Evolutionary conservation across 768 basidiomycete species (phyloP), one percentile per base, ranked within the genome.

Genomic region (Calocera cornea): DNA sequence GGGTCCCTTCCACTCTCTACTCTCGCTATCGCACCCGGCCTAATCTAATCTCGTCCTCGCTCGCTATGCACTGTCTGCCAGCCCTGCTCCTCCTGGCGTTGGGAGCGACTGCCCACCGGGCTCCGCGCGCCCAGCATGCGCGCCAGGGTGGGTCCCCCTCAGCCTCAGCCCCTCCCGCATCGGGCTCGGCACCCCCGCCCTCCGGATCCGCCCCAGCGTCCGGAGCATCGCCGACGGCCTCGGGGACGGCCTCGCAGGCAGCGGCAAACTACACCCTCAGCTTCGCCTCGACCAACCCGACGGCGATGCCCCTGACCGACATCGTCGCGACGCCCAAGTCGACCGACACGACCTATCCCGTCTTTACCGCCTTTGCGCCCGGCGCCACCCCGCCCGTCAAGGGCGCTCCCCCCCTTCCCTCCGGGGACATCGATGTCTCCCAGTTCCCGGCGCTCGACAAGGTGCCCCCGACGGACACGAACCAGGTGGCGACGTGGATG

Each of bases 401-500:
- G 1, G 78, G 79, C 68, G 88, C 87, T 1, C 87, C 87, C 14
- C 75, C 80, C 22, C 76, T 80, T 5, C 79, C 79, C 24, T 66
- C 72, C 5, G 54, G 16, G 64, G 14, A 14, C 50, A 64, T 88
- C 41, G 72, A 73, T 33, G 82, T 85, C 1, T 70, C 83, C 17
- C 82, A 83, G 68, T 92, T 88, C 73, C 90, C 90, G 1, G 41
- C 82, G 0, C 77, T 89, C 19, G 90, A 91, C 76, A 76, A 73
- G 34, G 72, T 78, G 1, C 88, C 89, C 34, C 82, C 86, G 3
- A 80, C 78, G 2, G 83, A 87, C 76, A 84, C 84, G 3, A 78
- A 83, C 24, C 76, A 86, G 69, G 88, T 90, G 10, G 77, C 82
- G 38, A 72, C 79, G 68, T 93, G 91, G 91, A 77, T 92, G 83